These are phyloP conservation scores for Sporothrix schenckii DNA, from an alignment of 2,329 filamentous ascomycete genomes.

Conservation along the genomic window DNA sequence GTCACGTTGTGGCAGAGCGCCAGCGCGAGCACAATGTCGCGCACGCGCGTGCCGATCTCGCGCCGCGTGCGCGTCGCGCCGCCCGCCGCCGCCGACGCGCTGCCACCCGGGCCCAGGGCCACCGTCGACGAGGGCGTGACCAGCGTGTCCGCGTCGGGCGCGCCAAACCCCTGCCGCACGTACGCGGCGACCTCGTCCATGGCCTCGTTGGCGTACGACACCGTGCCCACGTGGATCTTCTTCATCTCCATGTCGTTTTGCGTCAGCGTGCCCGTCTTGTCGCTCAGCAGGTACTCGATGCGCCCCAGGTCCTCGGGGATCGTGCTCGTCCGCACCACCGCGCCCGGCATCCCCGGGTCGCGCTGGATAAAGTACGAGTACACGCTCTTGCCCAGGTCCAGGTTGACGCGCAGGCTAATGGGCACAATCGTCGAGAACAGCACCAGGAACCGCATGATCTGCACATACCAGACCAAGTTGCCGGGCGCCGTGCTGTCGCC, in stretches of 20 bases:
- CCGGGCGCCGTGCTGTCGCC: conserved; percentile 52
- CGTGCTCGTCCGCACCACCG: conserved; percentile 92
- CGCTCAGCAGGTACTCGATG: conserved; percentile 93
- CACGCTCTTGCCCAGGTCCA: conserved; percentile 95
- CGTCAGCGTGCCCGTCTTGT: conserved; percentile 97
- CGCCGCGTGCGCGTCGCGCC: conserved; percentile 79
- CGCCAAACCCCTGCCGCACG: conserved; percentile 78
- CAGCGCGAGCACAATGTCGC: conserved; percentile 88
- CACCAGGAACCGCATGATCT: conserved; percentile 97
- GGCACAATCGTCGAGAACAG: conserved; percentile 99
- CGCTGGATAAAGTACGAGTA: conserved; percentile 95
- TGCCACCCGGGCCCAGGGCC: conserved; percentile 45
- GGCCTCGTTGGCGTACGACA: conserved; percentile 96
- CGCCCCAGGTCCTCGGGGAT: conserved; percentile 95
- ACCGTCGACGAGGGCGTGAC: conserved; percentile 75
- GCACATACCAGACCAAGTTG: conserved; percentile 84
- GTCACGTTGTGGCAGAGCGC: conserved; percentile 98
- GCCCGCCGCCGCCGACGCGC: conserved; percentile 38
- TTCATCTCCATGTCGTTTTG: conserved; percentile 99
- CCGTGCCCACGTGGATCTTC: conserved; percentile 96
- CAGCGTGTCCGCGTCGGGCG: conserved; percentile 52
- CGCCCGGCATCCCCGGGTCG: conserved; percentile 85
- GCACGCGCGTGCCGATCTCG: conserved; percentile 90
- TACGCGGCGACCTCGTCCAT: conserved; percentile 96
- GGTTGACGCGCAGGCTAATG: conserved; percentile 92